Evolutionary conservation across 768 basidiomycete genomes (phyloP).

Genomic region (Lactarius vividus): DNA sequence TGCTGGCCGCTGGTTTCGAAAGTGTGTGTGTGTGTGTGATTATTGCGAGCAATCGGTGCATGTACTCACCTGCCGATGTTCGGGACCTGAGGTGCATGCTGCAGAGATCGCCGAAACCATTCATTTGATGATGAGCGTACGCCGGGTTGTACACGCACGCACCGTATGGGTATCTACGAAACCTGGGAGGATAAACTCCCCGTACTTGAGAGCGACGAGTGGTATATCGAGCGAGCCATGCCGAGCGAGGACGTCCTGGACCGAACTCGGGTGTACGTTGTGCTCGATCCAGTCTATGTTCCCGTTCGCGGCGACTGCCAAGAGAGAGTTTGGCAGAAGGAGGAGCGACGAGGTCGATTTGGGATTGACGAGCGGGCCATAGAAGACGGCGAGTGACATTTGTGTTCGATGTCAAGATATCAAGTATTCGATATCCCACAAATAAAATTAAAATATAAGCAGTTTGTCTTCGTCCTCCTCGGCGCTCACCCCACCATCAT

Average conservation of each 20-base stretch:
- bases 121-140: neutral
- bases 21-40: neutral
- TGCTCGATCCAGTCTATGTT: slow-evolving; percentile 70
- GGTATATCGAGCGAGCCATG: slow-evolving; percentile 44
- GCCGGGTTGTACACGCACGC: slow-evolving; percentile 31
- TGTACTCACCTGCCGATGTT: slow-evolving; percentile 58
- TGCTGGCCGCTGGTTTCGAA: slow-evolving; percentile 63
- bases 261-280: slow-evolving; percentile 46
- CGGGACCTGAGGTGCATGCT: slow-evolving; percentile 82
- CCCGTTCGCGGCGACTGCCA: slow-evolving; percentile 51
- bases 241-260: slow-evolving; percentile 50
- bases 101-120: neutral
- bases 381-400: slow-evolving; percentile 39
- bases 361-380: slow-evolving; percentile 60
- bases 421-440: no score
- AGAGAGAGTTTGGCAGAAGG: slow-evolving; percentile 50
- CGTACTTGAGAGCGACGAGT: slow-evolving; percentile 40
- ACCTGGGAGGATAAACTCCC: slow-evolving; percentile 79
- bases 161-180: slow-evolving; percentile 93
- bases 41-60: slow-evolving; percentile 6
- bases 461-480: slow-evolving; percentile 35
- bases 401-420: no score
- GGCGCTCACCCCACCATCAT: slow-evolving; percentile 40
- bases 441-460: neutral
- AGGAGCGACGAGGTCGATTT: slow-evolving; percentile 41